Base-by-base conservation (phyloP, 2,329 filamentous ascomycete genomes). In the Diaporthe sp. region DNA sequence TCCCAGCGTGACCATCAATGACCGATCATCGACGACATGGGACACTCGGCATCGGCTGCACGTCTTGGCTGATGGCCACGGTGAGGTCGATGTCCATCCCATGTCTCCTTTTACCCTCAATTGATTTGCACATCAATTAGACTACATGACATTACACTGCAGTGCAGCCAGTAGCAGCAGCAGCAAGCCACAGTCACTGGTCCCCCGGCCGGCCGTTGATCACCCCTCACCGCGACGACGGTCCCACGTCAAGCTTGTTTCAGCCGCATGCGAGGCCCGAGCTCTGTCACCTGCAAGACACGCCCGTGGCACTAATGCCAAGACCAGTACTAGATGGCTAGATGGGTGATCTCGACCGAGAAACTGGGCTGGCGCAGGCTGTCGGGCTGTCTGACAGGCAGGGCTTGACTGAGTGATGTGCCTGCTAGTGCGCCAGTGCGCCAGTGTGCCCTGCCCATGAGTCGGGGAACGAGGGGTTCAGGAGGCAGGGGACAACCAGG, bases 241-340 rank as follows among this genome's bases (percentile, higher is more conserved):
- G 44, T 31, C 65, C 65, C 47, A 53, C 65, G 22, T 68, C 65
- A 68, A 68, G 65, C 65, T 68, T 68, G 65, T 68, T 68, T 68
- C 65, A 68, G 65, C 65, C 65, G 65, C 65, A 68, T 68, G 47
- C 34, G 47, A 28, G 65, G 65, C 65, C 65, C 47, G 47, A 68
- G 65, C 65, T 53, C 65, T 53, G 65, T 68, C 65, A 68, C 65
- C 65, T 68, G 65, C 47, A 53, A 53, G 61, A 67, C 61, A 67
- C 44, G 61, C 61, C 61, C 61, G 61, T 63, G n/a, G 60, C 60
- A 63, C 63, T 37, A 37, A 22, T 34, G 44, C 44, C 63, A 67
- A 67, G 63, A n/a, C 15, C 20, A 22, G 17, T 6, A 17, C 17
- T 39, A 39, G 37, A 39, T 13, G 37, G 37, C 6, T 7, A 20